Conservation (phyloP, 2,329 filamentous ascomycete species). For the Phialocephala sp. region DNA sequence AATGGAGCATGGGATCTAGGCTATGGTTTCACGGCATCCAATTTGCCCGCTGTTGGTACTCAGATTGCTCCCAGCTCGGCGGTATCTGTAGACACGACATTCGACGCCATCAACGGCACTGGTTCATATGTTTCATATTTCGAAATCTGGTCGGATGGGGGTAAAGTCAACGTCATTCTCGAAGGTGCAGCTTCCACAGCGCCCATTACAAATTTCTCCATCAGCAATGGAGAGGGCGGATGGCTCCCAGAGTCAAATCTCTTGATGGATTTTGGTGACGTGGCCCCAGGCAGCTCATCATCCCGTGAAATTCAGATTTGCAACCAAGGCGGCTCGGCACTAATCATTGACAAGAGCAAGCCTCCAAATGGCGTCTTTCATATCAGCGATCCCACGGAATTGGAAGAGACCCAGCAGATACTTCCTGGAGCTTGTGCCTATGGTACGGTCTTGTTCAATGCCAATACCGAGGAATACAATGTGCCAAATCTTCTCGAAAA, state of each 20-base stretch:
- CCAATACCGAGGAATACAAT: slow-evolving; percentile 38
- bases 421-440: slow-evolving; percentile 38
- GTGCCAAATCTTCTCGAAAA: slow-evolving; percentile 32
- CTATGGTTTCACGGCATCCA: slow-evolving; percentile 33
- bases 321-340: slow-evolving; percentile 42
- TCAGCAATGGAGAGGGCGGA: slow-evolving; percentile 42
- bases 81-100: slow-evolving; percentile 39
- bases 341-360: slow-evolving; percentile 42
- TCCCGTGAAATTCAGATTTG: slow-evolving; percentile 39
- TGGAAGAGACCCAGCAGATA: slow-evolving; percentile 41
- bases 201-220: slow-evolving; percentile 40
- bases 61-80: slow-evolving; percentile 36
- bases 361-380: slow-evolving; percentile 38
- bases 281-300: slow-evolving; percentile 36
- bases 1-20: slow-evolving; percentile 37
- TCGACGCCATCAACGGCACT: slow-evolving; percentile 39
- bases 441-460: slow-evolving; percentile 38
- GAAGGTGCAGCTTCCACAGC: slow-evolving; percentile 40
- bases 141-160: slow-evolving; percentile 42
- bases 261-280: slow-evolving; percentile 39
- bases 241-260: slow-evolving; percentile 38
- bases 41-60: slow-evolving; percentile 37
- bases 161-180: slow-evolving; percentile 38
- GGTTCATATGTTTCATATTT: slow-evolving; percentile 42
- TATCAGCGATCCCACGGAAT: slow-evolving; percentile 35